A percentile compares a stretch with the other conserved stretches of the same genome.
Evolutionary conservation across 805 yeast genomes (phyloP).

Genomic region (Candida qinlingensis): DNA sequence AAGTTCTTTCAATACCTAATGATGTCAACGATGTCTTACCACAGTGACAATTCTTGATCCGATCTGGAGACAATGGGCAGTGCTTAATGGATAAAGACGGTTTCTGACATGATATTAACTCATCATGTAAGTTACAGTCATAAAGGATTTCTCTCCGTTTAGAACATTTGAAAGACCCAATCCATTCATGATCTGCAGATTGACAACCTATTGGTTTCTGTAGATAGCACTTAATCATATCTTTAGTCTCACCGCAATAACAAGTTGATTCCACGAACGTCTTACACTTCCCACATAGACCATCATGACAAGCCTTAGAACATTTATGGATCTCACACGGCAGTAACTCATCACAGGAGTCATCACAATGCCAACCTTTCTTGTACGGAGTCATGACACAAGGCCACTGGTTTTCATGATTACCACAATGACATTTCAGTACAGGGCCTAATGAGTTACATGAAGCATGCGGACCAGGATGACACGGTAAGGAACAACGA

Average conservation of each 20-base stretch:
- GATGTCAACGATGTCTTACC: constrained; percentile 53
- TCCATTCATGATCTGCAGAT: constrained; percentile 19
- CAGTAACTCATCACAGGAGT: constrained; percentile 52
- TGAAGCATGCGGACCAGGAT: constrained; percentile 82
- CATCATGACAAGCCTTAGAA: constrained; percentile 61
- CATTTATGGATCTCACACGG: constrained; percentile 76
- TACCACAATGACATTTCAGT: constrained; percentile 72
- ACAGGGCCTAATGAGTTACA: constrained; percentile 78
- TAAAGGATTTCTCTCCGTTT: constrained; percentile 39
- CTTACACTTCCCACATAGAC: constrained; percentile 74
- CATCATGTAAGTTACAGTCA: constrained; percentile 64
- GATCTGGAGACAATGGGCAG: constrained; percentile 63
- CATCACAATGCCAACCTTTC: constrained; percentile 64
- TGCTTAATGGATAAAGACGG: constrained; percentile 25
- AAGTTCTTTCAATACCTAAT: constrained; percentile 35
- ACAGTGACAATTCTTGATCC: constrained; percentile 69
- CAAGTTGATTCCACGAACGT: constrained; percentile 46
- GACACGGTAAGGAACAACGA: constrained; percentile 70
- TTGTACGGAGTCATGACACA: constrained; percentile 66
- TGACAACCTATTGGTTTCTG: constrained; percentile 33
- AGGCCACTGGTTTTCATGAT: constrained; percentile 57
- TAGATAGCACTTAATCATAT: constrained; percentile 40
- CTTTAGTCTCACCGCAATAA: constrained; percentile 65
- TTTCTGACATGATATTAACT: constrained; percentile 38
- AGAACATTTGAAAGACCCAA: constrained; percentile 48